These are phyloP conservation scores for Emydomyces testavorans DNA, from an alignment of 2,329 filamentous ascomycete species.

Conservation along the genomic window DNA sequence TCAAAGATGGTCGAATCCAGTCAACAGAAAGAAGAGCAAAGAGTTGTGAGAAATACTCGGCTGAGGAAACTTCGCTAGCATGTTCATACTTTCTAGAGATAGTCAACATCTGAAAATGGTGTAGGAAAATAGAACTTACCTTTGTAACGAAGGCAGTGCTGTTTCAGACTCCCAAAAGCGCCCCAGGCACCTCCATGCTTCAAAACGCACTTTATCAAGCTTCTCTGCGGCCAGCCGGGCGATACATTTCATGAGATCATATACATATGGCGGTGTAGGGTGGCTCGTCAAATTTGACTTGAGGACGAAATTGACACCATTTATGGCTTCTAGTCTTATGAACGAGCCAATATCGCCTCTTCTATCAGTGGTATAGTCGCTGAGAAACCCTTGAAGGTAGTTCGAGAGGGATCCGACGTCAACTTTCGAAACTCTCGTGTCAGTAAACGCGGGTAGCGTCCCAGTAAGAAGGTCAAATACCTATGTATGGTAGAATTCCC, in stretches of 20 bases:
- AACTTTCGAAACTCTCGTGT: slow-evolving; percentile 18
- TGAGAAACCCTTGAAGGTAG: slow-evolving; percentile 41
- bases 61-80: slow-evolving; percentile 36
- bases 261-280: slow-evolving; percentile 16
- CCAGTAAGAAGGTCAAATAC: slow-evolving; percentile 18
- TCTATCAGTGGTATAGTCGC: slow-evolving; percentile 84
- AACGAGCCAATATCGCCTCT: slow-evolving; percentile 83
- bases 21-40: slow-evolving; percentile 28
- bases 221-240: slow-evolving; percentile 75
- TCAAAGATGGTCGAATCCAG: slow-evolving; percentile 29
- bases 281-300: slow-evolving; percentile 15
- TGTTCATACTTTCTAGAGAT: slow-evolving; percentile 31
- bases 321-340: slow-evolving; percentile 67
- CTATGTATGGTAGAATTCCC: slow-evolving; percentile 29
- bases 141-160: slow-evolving; percentile 27
- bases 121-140: slow-evolving; percentile 30
- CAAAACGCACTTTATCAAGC: slow-evolving; percentile 67
- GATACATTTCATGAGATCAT: slow-evolving; percentile 32
- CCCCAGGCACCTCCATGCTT: slow-evolving; percentile 37
- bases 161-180: slow-evolving; percentile 28
- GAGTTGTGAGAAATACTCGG: slow-evolving; percentile 35
- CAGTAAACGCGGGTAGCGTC: background rate
- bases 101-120: slow-evolving; percentile 14
- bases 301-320: slow-evolving; percentile 43
- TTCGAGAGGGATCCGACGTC: slow-evolving; percentile 22